Evolutionary conservation across 768 basidiomycete genomes (phyloP).

Genomic region (Filobasidium floriforme): DNA sequence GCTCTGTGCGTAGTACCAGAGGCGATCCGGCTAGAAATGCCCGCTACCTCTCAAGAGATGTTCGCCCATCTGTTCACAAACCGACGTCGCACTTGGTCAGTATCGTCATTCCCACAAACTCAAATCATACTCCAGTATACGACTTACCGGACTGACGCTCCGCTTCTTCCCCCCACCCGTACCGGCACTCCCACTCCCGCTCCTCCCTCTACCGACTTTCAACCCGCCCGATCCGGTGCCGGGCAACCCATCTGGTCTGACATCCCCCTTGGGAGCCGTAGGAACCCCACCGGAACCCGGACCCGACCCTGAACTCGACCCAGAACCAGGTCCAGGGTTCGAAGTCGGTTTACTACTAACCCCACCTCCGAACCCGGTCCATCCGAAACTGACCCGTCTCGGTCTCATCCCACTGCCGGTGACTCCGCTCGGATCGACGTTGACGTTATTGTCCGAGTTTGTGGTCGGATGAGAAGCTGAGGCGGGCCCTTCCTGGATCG

Average conservation of each 20-base stretch:
- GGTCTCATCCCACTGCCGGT: not conserved
- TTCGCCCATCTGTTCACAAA: not conserved
- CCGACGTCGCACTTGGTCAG: not conserved
- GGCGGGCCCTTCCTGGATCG: not conserved
- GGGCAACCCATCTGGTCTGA: not conserved
- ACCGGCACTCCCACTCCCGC: not conserved
- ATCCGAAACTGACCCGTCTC: not conserved
- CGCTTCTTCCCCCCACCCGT: not conserved
- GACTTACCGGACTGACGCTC: constrained; percentile 3
- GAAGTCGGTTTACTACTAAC: not conserved
- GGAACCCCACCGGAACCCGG: not conserved
- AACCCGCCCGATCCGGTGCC: not conserved
- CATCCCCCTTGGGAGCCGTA: too few relatives aligned
- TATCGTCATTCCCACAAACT: not conserved
- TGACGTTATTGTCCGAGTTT: not conserved
- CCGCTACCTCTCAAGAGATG: not conserved
- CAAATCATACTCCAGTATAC: not conserved
- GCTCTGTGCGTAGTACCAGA: too few relatives aligned
- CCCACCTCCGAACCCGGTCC: not conserved
- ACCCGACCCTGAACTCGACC: not conserved
- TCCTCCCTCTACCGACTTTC: not conserved
- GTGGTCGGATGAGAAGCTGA: not conserved
- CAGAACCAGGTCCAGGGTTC: not conserved
- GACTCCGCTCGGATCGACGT: not conserved
- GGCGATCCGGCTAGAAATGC: not conserved